Base-by-base conservation (phyloP, 2,329 filamentous ascomycete genomes). In the Pseudogymnoascus verrucosus region DNA sequence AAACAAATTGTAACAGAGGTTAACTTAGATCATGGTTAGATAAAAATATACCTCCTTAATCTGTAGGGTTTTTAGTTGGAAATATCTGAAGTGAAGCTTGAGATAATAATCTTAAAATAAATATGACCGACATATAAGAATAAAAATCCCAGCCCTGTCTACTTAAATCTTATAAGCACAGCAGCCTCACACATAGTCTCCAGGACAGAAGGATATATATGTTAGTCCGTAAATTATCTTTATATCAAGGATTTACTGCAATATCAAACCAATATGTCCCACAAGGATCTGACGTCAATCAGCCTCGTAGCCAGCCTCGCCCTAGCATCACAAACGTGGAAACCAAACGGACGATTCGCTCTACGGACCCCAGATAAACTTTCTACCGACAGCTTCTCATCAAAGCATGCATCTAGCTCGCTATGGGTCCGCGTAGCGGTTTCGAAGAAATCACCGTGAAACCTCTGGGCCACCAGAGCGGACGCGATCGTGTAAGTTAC, bases 401-500 rank as follows among this genome's bases (percentile, higher is more conserved):
- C 60, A 44, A 62, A 31, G 28, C 19, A 36, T 28, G 36, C 14
- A 21, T 51, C 16, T 19, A 28, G 34, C 11, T 36, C 60, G 36
- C 60, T 34, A 62, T 31, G 47, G 19, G 39, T 51, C 60, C 28
- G 60, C n/a, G 39, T 21, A 40, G 60, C 39, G 39, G 39, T 14
- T 67, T 66, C 40, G 61, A 67, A 31, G 65, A 66, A 28, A 60
- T 68, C 11, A 40, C 65, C 31, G 62, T 69, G 42, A 63, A 62
- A 21, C 57, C 65, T n/a, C 65, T 69, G 26, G 34, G 54, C n/a
- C 37, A n/a, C 23, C 65, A 69, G 65, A 31, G 21, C 28, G 44
- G 62, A 12, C 44, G 42, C 3, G 60, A 61, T 14, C 64, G 64
- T 39, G 65, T 65, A 60, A 47, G 65, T 62, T 63, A 36, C 37